Evolutionary conservation across 1,139 yeast species (phyloP).

Genomic region (Hyphopichia burtonii): DNA sequence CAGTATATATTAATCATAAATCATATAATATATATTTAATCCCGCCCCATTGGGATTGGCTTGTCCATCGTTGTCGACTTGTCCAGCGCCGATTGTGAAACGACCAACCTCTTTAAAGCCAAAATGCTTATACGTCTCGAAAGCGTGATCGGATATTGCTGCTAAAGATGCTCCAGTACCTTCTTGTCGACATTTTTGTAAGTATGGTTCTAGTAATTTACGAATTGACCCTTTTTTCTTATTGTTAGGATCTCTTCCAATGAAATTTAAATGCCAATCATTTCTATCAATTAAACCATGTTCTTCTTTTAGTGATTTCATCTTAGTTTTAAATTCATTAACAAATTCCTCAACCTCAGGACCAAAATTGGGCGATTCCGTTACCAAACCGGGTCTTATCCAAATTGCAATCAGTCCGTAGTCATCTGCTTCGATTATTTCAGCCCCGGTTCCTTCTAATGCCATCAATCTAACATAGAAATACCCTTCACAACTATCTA

Average conservation of each 20-base stretch:
- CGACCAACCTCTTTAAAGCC: conserved; percentile 8
- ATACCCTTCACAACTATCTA: background rate
- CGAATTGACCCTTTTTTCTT: conserved; percentile 7
- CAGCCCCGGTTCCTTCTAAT: conserved; percentile 6
- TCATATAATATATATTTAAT: conserved; percentile 5
- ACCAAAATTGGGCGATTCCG: background rate
- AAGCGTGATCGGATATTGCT: conserved; percentile 10
- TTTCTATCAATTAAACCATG: conserved; percentile 3
- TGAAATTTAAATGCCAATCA: conserved; percentile 9
- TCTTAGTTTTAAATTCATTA: conserved; percentile 3
- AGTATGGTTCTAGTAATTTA: conserved; percentile 6
- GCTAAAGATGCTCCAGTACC: conserved; percentile 7
- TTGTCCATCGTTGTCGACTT: background rate
- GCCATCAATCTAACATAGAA: conserved; percentile 3
- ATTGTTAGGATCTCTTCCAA: conserved; percentile 8
- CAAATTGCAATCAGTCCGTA: conserved; percentile 10
- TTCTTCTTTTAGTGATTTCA: conserved; percentile 3
- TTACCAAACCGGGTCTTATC: conserved; percentile 8
- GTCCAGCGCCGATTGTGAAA: conserved; percentile 4
- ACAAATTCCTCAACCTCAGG: background rate
- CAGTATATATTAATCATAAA: conserved; percentile 2
- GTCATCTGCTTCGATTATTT: conserved; percentile 6
- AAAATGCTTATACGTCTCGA: conserved; percentile 7
- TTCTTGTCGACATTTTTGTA: conserved; percentile 5
- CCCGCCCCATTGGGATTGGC: conserved; percentile 4